These are phyloP conservation scores for Sphaceloma murrayae DNA, from an alignment of 2,329 filamentous ascomycete species.

Conservation along the genomic window DNA sequence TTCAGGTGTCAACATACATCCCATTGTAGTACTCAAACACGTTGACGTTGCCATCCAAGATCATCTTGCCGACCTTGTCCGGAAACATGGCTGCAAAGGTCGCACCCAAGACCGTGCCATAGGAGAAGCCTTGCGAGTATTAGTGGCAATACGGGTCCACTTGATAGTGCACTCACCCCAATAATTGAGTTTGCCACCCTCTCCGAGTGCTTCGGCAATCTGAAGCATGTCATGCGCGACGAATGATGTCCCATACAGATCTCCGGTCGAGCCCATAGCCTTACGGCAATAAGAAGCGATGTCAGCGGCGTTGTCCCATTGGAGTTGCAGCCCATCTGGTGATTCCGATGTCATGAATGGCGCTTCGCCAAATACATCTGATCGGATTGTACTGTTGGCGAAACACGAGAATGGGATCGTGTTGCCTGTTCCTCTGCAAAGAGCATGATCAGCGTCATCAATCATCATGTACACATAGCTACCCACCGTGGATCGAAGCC, in stretches of 20 bases:
- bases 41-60: slow-evolving; percentile 34
- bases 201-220: slow-evolving; percentile 37
- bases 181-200: slow-evolving; percentile 35
- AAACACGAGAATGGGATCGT: neutral
- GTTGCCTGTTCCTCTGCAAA: neutral
- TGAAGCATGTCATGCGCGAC: slow-evolving; percentile 37
- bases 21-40: slow-evolving; percentile 15
- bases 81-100: slow-evolving; percentile 46
- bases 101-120: slow-evolving; percentile 45
- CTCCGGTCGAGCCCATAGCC: too few species aligned
- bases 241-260: slow-evolving; percentile 37
- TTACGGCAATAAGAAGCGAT: slow-evolving; percentile 18
- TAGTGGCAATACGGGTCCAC: neutral
- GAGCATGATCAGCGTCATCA: neutral
- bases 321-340: slow-evolving; percentile 23
- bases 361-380: neutral
- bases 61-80: slow-evolving; percentile 41
- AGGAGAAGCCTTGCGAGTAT: slow-evolving; percentile 40
- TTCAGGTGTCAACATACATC: neutral
- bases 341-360: neutral
- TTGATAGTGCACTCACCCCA: slow-evolving; percentile 26
- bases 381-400: neutral
- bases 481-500: slow-evolving; percentile 24
- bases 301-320: slow-evolving; percentile 27
- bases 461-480: neutral